A percentile compares a stretch with the other conserved stretches of the same genome.
These are phyloP conservation scores for Rhizopogon vesiculosus DNA, from an alignment of 768 basidiomycete species.

Conservation along the genomic window DNA sequence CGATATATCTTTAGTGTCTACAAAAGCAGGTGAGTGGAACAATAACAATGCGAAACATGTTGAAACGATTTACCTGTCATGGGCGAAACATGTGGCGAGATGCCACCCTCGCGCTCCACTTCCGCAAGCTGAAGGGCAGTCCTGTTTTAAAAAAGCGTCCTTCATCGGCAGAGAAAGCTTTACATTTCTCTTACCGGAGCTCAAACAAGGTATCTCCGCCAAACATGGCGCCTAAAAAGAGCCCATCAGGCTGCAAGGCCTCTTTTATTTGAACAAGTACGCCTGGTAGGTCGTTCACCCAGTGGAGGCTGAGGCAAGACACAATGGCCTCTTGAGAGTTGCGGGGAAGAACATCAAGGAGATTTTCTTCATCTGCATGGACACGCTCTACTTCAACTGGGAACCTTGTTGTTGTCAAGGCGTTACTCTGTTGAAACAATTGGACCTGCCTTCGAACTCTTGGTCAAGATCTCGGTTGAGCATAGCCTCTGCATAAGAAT, in stretches of 20 bases:
- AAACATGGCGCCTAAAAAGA: conserved; percentile 92
- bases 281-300: conserved; percentile 97
- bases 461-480: conserved; percentile 74
- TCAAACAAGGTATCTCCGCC: conserved; percentile 97
- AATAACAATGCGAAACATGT: neutral
- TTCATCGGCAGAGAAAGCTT: neutral
- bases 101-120: conserved; percentile 89
- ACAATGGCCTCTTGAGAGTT: conserved; percentile 89
- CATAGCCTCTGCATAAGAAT: conserved; percentile 46
- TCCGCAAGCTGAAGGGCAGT: conserved; percentile 93
- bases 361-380: conserved; percentile 78
- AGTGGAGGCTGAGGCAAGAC: conserved; percentile 89
- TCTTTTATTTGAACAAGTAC: conserved; percentile 83
- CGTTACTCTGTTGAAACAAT: neutral
- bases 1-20: conserved; percentile 91
- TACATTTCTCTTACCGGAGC: conserved; percentile 47
- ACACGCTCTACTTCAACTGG: conserved; percentile 76
- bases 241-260: conserved; percentile 82
- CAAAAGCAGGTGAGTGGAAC: conserved; percentile 1
- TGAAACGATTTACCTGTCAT: conserved; percentile 72
- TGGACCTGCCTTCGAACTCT: conserved; percentile 72
- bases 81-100: conserved; percentile 94
- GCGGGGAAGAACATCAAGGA: conserved; percentile 59
- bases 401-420: conserved; percentile 1
- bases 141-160: conserved; percentile 31